A percentile compares a stretch with the other conserved stretches of the same genome.
These are phyloP conservation scores for Gossypium lobatum DNA, from an alignment of 441 rosid genomes.

Conservation along the genomic window DNA sequence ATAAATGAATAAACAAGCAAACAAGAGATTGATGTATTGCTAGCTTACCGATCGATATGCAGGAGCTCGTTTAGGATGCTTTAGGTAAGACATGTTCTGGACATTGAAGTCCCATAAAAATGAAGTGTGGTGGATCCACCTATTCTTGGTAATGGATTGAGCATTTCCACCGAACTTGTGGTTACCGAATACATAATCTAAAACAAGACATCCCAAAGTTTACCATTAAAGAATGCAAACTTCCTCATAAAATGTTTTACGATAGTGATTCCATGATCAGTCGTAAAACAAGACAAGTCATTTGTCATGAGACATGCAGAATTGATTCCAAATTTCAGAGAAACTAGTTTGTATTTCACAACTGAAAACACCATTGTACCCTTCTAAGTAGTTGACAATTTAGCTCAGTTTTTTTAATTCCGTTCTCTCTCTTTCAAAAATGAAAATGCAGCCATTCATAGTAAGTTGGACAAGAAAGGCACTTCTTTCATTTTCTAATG, in stretches of 20 bases:
- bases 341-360: not conserved
- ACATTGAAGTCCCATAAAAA: constrained; percentile 68
- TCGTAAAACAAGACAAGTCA: not conserved
- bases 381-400: not conserved
- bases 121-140: constrained; percentile 91
- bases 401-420: not conserved
- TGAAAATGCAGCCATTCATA: not conserved
- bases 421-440: not conserved
- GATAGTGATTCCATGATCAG: not conserved
- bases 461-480: not conserved
- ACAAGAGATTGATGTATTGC: not conserved
- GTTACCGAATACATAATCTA: constrained; percentile 74
- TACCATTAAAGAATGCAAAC: not conserved
- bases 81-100: constrained; percentile 73
- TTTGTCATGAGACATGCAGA: not conserved
- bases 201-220: constrained; percentile 9
- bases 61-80: constrained; percentile 19
- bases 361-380: not conserved
- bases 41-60: constrained; percentile 17
- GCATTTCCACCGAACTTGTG: constrained; percentile 86
- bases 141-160: constrained; percentile 62
- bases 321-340: not conserved
- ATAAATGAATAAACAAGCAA: not conserved
- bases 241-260: not conserved
- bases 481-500: not conserved